A percentile compares a stretch with the other conserved stretches of the same genome.
Conservation (phyloP, 192 early-diverging fungal genomes). For the Pilaira anomala region DNA sequence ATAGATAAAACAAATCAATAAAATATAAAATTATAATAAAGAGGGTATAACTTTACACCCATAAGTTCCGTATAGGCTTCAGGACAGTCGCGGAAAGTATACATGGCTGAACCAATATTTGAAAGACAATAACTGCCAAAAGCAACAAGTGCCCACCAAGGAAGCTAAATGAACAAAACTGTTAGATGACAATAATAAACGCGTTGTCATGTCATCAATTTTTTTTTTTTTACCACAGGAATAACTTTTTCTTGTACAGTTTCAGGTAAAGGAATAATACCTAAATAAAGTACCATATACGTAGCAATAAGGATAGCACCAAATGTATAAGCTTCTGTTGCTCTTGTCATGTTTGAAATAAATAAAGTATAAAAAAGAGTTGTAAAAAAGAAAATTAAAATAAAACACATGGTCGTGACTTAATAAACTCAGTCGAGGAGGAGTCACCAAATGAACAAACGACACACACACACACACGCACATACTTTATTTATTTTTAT, state of each 20-base stretch:
- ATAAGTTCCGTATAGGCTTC: conserved; percentile 83
- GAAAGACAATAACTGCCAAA: conserved; percentile 90
- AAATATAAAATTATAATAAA: neutral
- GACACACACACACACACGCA: too few species aligned
- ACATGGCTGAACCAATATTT: conserved; percentile 81
- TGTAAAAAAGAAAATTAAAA: too few species aligned
- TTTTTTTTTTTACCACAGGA: conserved; percentile 43
- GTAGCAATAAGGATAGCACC: conserved; percentile 39
- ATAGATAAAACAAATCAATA: conserved; percentile 11
- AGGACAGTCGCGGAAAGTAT: conserved; percentile 90
- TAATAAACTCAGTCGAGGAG: too few species aligned
- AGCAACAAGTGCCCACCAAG: conserved; percentile 73
- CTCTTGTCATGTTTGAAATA: conserved; percentile 43
- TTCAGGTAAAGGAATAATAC: conserved; percentile 44
- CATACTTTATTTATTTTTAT: too few species aligned
- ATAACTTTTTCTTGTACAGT: conserved; percentile 49
- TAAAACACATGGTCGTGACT: too few species aligned
- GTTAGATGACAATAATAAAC: neutral
- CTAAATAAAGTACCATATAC: conserved; percentile 45
- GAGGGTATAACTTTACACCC: conserved; percentile 45
- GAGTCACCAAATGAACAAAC: too few species aligned
- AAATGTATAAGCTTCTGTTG: conserved; percentile 46
- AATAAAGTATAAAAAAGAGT: neutral
- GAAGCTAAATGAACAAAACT: conserved; percentile 50
- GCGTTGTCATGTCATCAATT: neutral